These are phyloP conservation scores for Solanum habrochaites DNA, from an alignment of 257 asterid species.

Conservation along the genomic window DNA sequence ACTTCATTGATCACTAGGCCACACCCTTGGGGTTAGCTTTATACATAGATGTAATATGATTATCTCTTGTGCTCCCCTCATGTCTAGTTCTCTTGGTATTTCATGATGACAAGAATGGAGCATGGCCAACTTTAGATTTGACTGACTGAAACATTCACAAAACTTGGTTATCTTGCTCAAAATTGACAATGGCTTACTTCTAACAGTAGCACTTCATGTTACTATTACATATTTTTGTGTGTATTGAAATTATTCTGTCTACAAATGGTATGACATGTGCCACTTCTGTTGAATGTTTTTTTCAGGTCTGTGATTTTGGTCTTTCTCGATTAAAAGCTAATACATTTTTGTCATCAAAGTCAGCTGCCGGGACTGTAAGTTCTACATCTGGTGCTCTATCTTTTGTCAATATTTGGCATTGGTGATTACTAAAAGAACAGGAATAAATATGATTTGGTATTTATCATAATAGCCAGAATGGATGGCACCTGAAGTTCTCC, in stretches of 20 bases:
- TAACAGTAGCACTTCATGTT: background rate
- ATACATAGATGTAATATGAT: background rate
- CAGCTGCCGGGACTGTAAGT: conserved; percentile 98
- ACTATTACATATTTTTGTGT: background rate
- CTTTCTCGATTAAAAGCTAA: conserved; percentile 88
- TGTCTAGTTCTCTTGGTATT: background rate
- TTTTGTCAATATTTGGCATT: background rate
- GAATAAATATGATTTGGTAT: background rate
- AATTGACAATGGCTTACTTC: background rate
- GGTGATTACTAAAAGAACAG: background rate
- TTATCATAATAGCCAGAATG: conserved; percentile 73
- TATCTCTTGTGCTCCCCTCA: background rate
- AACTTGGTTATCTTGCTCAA: background rate
- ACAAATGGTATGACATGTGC: background rate
- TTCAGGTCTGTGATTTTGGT: conserved; percentile 94
- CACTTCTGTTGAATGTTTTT: conserved; percentile 9
- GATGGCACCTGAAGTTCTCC: conserved; percentile 99
- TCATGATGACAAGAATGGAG: background rate
- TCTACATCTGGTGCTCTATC: conserved; percentile 8
- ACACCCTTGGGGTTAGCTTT: background rate
- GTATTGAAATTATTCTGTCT: background rate
- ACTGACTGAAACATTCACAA: background rate
- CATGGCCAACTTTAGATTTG: background rate
- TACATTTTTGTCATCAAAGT: conserved; percentile 90
- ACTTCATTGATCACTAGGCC: background rate